Base-by-base conservation (phyloP, 2,329 filamentous ascomycete species). In the Nothophoma quercina region DNA sequence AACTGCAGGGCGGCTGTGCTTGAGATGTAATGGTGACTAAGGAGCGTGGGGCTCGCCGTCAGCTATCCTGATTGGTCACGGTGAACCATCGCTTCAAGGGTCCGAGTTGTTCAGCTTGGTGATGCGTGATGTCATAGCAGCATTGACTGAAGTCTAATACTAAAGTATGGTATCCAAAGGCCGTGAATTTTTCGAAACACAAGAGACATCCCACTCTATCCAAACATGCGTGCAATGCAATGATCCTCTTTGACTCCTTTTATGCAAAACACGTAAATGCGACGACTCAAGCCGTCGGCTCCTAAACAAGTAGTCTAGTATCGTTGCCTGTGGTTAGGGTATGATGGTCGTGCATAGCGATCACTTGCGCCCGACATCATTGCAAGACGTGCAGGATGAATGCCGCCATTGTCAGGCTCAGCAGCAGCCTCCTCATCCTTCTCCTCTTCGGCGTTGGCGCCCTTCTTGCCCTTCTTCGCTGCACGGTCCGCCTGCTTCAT, bases 401-500 rank as follows among this genome's bases (percentile, higher is more conserved):
- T 76, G n/a, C 69, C 71, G 25, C 32, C 56, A 41, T 68, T 63
- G 18, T 62, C 58, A 13, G 59, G 53, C 25, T 70, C 63, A 23
- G 57, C 59, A 13, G 41, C 42, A 19, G 43, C 55, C 7, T 55
- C 42, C 36, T 60, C 42, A 19, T 41, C 55, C 7, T 55, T 40
- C 36, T 60, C 61, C 12, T 58, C 50, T 22, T 51, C 45, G 9
- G 32, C 42, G 8, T 51, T 41, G 4, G 41, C 26, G n/a, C 28
- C 42, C 51, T 70, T 67, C 43, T 66, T 64, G 35, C 62, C 54
- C 59, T 78, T 75, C 69, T 72, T 77, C 43, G 77, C 72, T 55
- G 77, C 68, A 38, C 69, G 69, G 40, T 69, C 67, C 45, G 69
- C 65, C 60, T 78, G 71, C 65, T 73, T 77, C 48, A 62, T 64